Evolutionary conservation across 352 stramenopile genomes (phyloP).

Genomic region (Lagenidium sp.): DNA sequence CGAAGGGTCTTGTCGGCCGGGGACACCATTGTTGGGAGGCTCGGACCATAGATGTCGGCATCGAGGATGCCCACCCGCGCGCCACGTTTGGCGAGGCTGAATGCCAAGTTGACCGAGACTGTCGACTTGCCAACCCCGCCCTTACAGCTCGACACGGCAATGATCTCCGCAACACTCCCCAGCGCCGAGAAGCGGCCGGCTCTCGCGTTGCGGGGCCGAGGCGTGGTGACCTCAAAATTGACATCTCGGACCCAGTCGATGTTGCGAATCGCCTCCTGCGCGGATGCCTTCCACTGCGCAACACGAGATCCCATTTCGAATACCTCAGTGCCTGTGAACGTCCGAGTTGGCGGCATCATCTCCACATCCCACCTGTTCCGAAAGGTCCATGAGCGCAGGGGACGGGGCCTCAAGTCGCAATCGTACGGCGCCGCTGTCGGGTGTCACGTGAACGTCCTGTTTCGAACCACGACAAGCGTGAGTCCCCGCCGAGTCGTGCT

Average conservation of each 20-base stretch:
- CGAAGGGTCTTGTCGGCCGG: conserved; percentile 57
- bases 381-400: conserved; percentile 56
- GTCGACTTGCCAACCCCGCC: conserved; percentile 99
- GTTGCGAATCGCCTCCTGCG: conserved; percentile 27
- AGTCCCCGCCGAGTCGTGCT: conserved; percentile 1
- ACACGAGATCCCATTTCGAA: no score
- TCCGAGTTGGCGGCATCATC: no score
- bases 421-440: conserved; percentile 34
- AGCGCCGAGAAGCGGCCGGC: conserved; percentile 68
- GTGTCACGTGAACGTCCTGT: conserved; percentile 44
- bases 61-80: conserved; percentile 97
- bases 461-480: not conserved
- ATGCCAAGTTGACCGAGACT: conserved; percentile 98
- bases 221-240: conserved; percentile 53
- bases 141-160: conserved; percentile 92
- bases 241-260: conserved; percentile 73
- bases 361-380: conserved; percentile 36
- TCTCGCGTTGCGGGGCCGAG: conserved; percentile 53
- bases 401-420: conserved; percentile 70
- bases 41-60: conserved; percentile 98
- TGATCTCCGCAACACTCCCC: conserved; percentile 81
- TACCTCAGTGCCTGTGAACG: no score
- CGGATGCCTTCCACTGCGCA: conserved; percentile 63
- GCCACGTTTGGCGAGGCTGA: conserved; percentile 86
- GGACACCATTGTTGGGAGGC: conserved; percentile 95